Conservation (phyloP, 306 rosid genomes). For the Alnus rubra region DNA sequence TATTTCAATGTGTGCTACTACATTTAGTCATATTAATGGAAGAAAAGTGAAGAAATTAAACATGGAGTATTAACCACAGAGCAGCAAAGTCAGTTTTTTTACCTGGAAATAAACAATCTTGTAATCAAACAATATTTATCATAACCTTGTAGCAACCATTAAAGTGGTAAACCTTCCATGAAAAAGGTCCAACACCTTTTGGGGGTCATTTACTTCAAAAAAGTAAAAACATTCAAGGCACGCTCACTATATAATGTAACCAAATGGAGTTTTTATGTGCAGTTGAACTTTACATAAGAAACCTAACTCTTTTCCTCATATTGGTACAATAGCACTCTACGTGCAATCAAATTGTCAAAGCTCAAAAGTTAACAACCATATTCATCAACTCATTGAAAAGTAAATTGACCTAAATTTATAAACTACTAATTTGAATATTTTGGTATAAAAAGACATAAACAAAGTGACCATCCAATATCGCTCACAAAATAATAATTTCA, state of each 20-base stretch:
- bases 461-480: too few species aligned
- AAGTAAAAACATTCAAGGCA: not conserved
- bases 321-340: constrained; percentile 7
- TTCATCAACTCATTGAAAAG: too few species aligned
- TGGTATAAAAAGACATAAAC: too few species aligned
- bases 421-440: too few species aligned
- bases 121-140: not conserved
- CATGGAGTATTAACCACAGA: not conserved
- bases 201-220: not conserved
- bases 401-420: too few species aligned
- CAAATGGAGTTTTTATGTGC: not conserved
- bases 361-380: not conserved
- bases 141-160: not conserved
- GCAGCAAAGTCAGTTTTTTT: not conserved
- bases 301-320: constrained; percentile 11
- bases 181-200: not conserved
- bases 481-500: too few species aligned
- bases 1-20: constrained; percentile 15
- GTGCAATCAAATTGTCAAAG: not conserved
- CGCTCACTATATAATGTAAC: not conserved
- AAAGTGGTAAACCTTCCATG: not conserved
- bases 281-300: constrained; percentile 18
- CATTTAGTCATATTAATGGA: constrained; percentile 20
- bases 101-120: not conserved
- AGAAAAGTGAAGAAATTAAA: constrained; percentile 18